Evolutionary conservation across 1,284 basidiomycete genomes (phyloP).

Genomic region (Cutaneotrichosporon cavernicola): DNA sequence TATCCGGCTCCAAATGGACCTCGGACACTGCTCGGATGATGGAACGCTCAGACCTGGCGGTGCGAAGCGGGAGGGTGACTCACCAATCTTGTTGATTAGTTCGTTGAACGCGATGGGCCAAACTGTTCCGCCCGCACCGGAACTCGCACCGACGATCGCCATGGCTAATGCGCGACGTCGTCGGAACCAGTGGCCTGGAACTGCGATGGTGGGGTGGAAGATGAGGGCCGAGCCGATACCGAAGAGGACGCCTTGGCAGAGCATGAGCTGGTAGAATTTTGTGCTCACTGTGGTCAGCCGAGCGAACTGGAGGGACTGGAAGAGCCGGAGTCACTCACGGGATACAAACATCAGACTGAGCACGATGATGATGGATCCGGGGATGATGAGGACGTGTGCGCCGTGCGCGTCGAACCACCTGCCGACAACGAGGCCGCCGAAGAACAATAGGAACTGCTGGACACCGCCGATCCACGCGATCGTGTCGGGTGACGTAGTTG

Average conservation of each 20-base stretch:
- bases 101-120: constrained; percentile 20
- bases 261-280: constrained; percentile 60
- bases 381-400: constrained; percentile 52
- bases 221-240: constrained; percentile 52
- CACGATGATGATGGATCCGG: constrained; percentile 56
- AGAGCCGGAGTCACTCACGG: background rate
- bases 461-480: constrained; percentile 70
- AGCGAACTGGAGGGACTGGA: background rate
- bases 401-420: constrained; percentile 32
- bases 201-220: constrained; percentile 57
- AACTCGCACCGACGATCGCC: constrained; percentile 37
- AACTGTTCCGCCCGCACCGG: constrained; percentile 46
- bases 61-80: background rate
- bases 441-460: constrained; percentile 59
- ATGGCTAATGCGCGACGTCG: constrained; percentile 35
- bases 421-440: constrained; percentile 39
- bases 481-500: constrained; percentile 24
- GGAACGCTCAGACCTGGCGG: too few species aligned
- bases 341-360: constrained; percentile 35
- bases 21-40: too few species aligned
- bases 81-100: constrained; percentile 14
- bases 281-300: constrained; percentile 53
- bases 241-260: constrained; percentile 32
- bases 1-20: background rate
- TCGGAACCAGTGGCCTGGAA: constrained; percentile 59